Percentiles rank a stretch among this genome's conserved stretches.
Evolutionary conservation across 2,329 filamentous ascomycete genomes (phyloP).

Genomic region (Hymenoscyphus infarciens): DNA sequence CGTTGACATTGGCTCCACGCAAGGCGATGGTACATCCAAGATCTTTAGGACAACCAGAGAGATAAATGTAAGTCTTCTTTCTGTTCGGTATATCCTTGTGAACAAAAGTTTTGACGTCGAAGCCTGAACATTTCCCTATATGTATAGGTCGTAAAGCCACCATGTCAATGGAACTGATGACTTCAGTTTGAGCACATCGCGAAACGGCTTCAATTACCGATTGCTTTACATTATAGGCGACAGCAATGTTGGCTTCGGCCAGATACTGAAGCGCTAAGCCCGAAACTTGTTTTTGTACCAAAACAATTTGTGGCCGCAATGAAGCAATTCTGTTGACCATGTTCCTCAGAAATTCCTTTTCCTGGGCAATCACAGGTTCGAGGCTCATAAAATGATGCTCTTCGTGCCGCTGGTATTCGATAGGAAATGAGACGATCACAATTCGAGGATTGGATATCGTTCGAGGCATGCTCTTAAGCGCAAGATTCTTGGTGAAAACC

Average conservation of each 20-base stretch:
- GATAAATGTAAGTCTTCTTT: slow-evolving; percentile 93
- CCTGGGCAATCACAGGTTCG: slow-evolving; percentile 93
- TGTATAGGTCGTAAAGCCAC: slow-evolving; percentile 70
- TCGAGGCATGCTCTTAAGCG: slow-evolving; percentile 92
- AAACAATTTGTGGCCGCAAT: slow-evolving; percentile 75
- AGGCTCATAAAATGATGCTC: slow-evolving; percentile 97
- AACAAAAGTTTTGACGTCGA: slow-evolving; percentile 94
- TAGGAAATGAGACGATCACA: slow-evolving; percentile 87
- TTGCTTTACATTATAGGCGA: slow-evolving; percentile 94
- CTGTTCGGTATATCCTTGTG: slow-evolving; percentile 68
- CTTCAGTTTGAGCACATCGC: slow-evolving; percentile 83
- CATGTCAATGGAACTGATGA: slow-evolving; percentile 95
- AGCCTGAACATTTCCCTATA: slow-evolving; percentile 77
- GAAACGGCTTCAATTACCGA: slow-evolving; percentile 95
- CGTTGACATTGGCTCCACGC: slow-evolving; percentile 69
- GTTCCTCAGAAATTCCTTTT: slow-evolving; percentile 88
- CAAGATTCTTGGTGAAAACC: slow-evolving; percentile 95
- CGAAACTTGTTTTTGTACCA: slow-evolving; percentile 92
- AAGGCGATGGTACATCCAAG: slow-evolving; percentile 93
- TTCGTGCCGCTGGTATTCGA: slow-evolving; percentile 92
- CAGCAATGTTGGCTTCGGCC: slow-evolving; percentile 83
- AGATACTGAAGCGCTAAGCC: slow-evolving; percentile 86
- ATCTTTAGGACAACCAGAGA: slow-evolving; percentile 85
- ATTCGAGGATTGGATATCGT: slow-evolving; percentile 82
- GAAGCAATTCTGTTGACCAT: slow-evolving; percentile 89